Percentiles rank a stretch among this genome's conserved stretches.
phyloP scores from a whole-genome alignment of 2,329 filamentous ascomycete genomes.

The Clarireedia sp. region DNA sequence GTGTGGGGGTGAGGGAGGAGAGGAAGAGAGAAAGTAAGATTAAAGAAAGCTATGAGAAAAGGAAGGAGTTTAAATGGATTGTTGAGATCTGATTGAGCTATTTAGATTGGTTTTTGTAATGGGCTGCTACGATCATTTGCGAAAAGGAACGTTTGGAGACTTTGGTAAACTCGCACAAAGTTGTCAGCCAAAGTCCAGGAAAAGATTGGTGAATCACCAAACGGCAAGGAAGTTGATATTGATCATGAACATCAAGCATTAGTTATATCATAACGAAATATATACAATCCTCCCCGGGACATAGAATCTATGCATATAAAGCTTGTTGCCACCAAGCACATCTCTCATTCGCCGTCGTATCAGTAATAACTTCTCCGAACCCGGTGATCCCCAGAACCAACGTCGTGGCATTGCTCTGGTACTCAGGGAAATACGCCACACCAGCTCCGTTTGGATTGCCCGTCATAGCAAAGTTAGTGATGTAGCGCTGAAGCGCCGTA shows the following conservation, averaged over 20 bases:
- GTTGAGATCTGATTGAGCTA: too few species aligned
- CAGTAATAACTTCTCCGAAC: constrained; percentile 13
- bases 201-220: too few species aligned
- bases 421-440: constrained; percentile 19
- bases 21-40: too few species aligned
- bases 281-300: neutral
- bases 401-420: constrained; percentile 15
- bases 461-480: constrained; percentile 29
- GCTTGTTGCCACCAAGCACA: constrained; percentile 31
- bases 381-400: constrained; percentile 12
- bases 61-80: too few species aligned
- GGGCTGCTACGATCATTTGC: too few species aligned
- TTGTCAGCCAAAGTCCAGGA: too few species aligned
- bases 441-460: constrained; percentile 28
- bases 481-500: constrained; percentile 30
- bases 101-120: too few species aligned
- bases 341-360: constrained; percentile 26
- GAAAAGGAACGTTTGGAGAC: too few species aligned
- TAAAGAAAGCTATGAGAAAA: too few species aligned
- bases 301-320: constrained; percentile 8
- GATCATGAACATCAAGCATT: neutral
- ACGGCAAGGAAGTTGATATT: too few species aligned
- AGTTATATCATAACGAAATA: neutral
- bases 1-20: too few species aligned
- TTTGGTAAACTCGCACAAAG: too few species aligned